Evolutionary conservation across 1,139 yeast species (phyloP).

Genomic region (Pichia sp.): DNA sequence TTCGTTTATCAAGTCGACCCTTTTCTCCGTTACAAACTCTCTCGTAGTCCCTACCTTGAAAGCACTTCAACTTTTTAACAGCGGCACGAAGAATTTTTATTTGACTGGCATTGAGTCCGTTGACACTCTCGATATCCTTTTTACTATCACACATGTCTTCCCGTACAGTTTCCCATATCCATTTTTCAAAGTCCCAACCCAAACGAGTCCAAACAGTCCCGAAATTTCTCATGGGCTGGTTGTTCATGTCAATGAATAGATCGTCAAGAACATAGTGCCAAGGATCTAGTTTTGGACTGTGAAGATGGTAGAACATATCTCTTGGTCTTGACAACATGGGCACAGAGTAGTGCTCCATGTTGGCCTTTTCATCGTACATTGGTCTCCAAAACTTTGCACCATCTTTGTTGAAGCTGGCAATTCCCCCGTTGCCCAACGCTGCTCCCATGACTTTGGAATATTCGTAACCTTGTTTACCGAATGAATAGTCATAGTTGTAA

Average conservation of each 20-base stretch:
- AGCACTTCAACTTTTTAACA: conserved; percentile 18
- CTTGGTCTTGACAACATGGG: conserved; percentile 11
- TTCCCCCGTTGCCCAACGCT: conserved; percentile 12
- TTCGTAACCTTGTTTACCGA: conserved; percentile 19
- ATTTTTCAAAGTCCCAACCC: conserved; percentile 23
- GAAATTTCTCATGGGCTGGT: conserved; percentile 20
- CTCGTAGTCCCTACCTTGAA: conserved; percentile 19
- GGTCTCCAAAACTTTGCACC: conserved; percentile 14
- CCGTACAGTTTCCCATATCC: conserved; percentile 24
- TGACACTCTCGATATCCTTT: not conserved
- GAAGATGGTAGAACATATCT: conserved; percentile 38
- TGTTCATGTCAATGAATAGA: conserved; percentile 17
- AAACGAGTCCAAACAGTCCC: conserved; percentile 21
- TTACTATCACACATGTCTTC: conserved; percentile 21
- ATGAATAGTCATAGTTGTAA: conserved; percentile 24
- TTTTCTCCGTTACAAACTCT: conserved; percentile 20
- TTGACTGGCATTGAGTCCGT: not conserved
- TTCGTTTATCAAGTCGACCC: conserved; percentile 17
- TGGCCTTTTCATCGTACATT: conserved; percentile 3
- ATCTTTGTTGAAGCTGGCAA: conserved; percentile 6
- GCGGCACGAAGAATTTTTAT: conserved; percentile 1
- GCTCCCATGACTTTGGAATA: conserved; percentile 16
- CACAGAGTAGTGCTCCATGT: conserved; percentile 2
- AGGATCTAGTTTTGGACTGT: conserved; percentile 38
- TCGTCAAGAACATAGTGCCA: conserved; percentile 22